These are phyloP conservation scores for Exophiala xenobiotica DNA, from an alignment of 2,329 filamentous ascomycete genomes.

Conservation along the genomic window DNA sequence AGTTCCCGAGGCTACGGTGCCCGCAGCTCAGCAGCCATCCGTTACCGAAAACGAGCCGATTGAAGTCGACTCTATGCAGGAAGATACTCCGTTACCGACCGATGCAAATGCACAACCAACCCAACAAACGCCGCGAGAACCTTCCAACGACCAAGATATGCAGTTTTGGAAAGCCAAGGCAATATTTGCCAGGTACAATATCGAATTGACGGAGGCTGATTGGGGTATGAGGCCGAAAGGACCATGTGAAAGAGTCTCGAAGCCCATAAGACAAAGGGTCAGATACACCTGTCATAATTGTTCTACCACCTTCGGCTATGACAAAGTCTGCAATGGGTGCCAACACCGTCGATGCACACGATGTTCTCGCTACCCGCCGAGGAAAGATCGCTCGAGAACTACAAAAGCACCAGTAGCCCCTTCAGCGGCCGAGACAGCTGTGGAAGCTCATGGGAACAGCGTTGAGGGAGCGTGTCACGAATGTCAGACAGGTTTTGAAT, in stretches of 20 bases:
- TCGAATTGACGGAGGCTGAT: slow-evolving; percentile 44
- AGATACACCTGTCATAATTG: slow-evolving; percentile 74
- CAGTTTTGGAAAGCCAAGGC: slow-evolving; percentile 46
- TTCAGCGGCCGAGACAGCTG: neutral
- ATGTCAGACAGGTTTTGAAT: slow-evolving; percentile 24
- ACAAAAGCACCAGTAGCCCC: neutral
- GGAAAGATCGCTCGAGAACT: slow-evolving; percentile 54
- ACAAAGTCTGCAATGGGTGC: slow-evolving; percentile 74
- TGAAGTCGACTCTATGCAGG: slow-evolving; percentile 19
- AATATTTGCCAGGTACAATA: slow-evolving; percentile 49
- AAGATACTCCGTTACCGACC: slow-evolving; percentile 1
- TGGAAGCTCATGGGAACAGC: neutral
- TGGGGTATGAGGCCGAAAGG: slow-evolving; percentile 39
- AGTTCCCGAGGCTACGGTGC: slow-evolving; percentile 1
- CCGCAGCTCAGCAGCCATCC: neutral
- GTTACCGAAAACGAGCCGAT: slow-evolving; percentile 2
- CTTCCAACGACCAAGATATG: slow-evolving; percentile 24
- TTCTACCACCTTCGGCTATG: slow-evolving; percentile 68
- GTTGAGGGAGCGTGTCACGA: slow-evolving; percentile 24
- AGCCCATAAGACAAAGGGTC: slow-evolving; percentile 49
- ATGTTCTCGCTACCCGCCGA: slow-evolving; percentile 72
- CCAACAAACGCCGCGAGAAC: neutral
- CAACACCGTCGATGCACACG: slow-evolving; percentile 77
- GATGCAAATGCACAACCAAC: neutral
- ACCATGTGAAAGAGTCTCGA: slow-evolving; percentile 41